These are phyloP conservation scores for Rhododendron mucronatum DNA, from an alignment of 148 eudicot species.

Conservation along the genomic window DNA sequence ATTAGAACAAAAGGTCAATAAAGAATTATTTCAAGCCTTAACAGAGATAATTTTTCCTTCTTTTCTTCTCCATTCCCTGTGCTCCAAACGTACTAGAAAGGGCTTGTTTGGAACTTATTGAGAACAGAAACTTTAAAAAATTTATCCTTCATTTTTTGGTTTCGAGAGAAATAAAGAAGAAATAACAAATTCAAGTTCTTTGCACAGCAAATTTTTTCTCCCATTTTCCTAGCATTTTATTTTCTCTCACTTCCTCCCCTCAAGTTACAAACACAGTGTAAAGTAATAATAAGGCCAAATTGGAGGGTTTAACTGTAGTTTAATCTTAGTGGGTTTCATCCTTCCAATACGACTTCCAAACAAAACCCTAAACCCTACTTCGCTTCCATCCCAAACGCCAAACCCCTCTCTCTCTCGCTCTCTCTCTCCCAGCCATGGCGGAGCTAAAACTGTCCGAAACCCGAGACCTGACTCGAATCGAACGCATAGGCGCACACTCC, in stretches of 20 bases:
- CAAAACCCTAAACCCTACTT: not conserved
- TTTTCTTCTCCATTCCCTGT: too few relatives aligned
- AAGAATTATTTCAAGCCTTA: not conserved
- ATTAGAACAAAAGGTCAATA: not conserved
- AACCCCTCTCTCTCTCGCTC: not conserved
- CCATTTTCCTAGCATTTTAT: too few relatives aligned
- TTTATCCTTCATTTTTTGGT: too few relatives aligned
- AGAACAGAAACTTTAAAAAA: too few relatives aligned
- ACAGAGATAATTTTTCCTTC: not conserved
- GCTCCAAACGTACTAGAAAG: too few relatives aligned
- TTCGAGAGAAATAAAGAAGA: too few relatives aligned
- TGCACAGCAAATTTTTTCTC: too few relatives aligned
- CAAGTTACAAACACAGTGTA: not conserved
- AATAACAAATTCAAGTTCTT: too few relatives aligned
- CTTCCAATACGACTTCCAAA: not conserved
- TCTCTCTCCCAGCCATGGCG: constrained; percentile 39
- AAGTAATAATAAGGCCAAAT: not conserved
- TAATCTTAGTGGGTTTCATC: not conserved
- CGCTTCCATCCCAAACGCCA: not conserved
- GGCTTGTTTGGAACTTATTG: too few relatives aligned
- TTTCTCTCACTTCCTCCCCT: too few relatives aligned
- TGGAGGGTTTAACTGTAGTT: not conserved
- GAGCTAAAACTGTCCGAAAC: constrained; percentile 75
- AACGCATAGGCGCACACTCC: constrained; percentile 95
- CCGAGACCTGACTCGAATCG: constrained; percentile 84